Evolutionary conservation across 169 alveolate species (phyloP).

Genomic region (Cryptosporidium meleagridis): DNA sequence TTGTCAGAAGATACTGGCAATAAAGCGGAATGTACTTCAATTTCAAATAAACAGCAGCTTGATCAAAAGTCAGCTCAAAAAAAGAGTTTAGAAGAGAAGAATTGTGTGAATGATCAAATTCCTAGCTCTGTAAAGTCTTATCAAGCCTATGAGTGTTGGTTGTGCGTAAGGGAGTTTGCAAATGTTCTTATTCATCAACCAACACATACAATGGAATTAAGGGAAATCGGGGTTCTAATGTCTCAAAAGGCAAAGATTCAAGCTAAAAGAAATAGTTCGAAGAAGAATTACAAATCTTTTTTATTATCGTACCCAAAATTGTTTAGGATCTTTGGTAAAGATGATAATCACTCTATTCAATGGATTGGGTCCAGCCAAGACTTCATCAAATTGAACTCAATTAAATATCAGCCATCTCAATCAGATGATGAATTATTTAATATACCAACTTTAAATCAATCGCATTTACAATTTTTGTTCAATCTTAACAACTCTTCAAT

Average conservation of each 20-base stretch:
- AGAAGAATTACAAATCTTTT: conserved; percentile 60
- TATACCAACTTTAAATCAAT: conserved; percentile 60
- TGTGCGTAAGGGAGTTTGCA: conserved; percentile 74
- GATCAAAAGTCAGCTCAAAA: not conserved
- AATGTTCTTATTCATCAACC: conserved; percentile 67
- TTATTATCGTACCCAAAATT: conserved; percentile 61
- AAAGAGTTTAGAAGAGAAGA: not conserved
- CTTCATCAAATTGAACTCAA: conserved; percentile 47
- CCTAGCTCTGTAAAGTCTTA: conserved; percentile 41
- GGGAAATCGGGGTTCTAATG: conserved; percentile 73
- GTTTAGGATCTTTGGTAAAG: conserved; percentile 71
- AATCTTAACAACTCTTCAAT: conserved; percentile 28
- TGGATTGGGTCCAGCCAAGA: conserved; percentile 73
- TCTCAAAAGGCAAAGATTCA: conserved; percentile 74
- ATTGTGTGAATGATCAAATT: conserved; percentile 6
- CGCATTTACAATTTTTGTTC: conserved; percentile 67
- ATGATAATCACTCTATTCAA: conserved; percentile 73
- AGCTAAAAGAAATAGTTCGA: conserved; percentile 72
- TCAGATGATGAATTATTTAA: conserved; percentile 67
- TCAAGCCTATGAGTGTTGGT: conserved; percentile 73
- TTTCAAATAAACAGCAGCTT: conserved; percentile 7
- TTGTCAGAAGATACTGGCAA: conserved; percentile 15
- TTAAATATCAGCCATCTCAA: conserved; percentile 63
- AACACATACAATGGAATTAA: conserved; percentile 64
- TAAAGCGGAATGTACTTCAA: conserved; percentile 6